Evolutionary conservation across 2,329 filamentous ascomycete genomes (phyloP).

Genomic region (Polychaeton citri): DNA sequence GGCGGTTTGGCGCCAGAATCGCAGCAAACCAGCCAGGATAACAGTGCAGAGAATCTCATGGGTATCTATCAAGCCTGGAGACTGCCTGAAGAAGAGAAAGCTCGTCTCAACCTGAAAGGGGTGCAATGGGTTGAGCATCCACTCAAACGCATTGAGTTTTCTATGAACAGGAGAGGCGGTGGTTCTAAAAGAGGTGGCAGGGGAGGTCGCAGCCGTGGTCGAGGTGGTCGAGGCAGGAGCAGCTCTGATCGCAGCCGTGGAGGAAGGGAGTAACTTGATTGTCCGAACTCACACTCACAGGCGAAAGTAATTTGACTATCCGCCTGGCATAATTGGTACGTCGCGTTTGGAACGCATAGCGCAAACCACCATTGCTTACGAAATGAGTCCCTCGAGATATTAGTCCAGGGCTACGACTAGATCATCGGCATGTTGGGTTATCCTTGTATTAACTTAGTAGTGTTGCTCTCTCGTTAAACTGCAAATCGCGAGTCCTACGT

Average conservation of each 20-base stretch:
- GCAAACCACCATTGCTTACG: no score
- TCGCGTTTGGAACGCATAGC: no score
- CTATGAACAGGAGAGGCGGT: constrained; percentile 32
- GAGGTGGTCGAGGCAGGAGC: constrained; percentile 10
- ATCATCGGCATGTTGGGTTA: no score
- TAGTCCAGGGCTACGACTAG: no score
- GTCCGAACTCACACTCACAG: no score
- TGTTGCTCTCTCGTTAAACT: no score
- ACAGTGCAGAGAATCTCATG: constrained; percentile 26
- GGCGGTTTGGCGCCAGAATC: constrained; percentile 3
- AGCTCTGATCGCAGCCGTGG: not conserved
- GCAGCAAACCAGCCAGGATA: constrained; percentile 1
- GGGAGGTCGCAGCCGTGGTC: constrained; percentile 10
- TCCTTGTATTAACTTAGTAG: no score
- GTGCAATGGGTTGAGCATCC: constrained; percentile 55
- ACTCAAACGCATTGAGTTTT: constrained; percentile 51
- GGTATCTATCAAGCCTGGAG: constrained; percentile 61
- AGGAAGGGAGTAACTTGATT: no score
- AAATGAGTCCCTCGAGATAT: no score
- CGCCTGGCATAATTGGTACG: no score
- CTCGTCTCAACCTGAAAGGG: constrained; percentile 41
- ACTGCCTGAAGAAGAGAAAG: constrained; percentile 44
- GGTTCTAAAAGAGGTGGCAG: constrained; percentile 21
- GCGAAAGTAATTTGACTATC: no score
- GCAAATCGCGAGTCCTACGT: no score